Percentiles rank a stretch among this genome's conserved stretches.
These are phyloP conservation scores for Nakaseomyces bracarensis DNA, from an alignment of 1,139 yeast species.

Conservation along the genomic window DNA sequence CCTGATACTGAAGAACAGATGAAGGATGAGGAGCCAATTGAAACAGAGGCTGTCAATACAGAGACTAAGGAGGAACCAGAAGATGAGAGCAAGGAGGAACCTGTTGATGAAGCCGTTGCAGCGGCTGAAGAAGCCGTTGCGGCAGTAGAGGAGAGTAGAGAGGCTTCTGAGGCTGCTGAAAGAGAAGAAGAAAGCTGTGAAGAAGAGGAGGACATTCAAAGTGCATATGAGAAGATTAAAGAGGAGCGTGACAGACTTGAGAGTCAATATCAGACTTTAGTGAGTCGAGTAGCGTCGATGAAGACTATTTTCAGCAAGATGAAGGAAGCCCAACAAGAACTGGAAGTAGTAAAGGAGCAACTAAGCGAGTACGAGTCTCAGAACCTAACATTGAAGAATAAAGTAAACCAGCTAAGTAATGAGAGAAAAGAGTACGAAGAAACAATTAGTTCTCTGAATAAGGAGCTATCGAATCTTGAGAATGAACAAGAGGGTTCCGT, in stretches of 20 bases:
- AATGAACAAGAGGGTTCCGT: slow-evolving; percentile 60
- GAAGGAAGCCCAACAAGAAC: slow-evolving; percentile 68
- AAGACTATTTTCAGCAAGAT: slow-evolving; percentile 64
- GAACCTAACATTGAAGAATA: slow-evolving; percentile 32
- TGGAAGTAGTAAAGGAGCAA: slow-evolving; percentile 48
- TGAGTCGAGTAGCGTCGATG: slow-evolving; percentile 73
- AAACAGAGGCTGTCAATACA: too few relatives aligned
- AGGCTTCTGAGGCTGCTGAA: too few relatives aligned
- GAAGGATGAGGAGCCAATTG: slow-evolving; percentile 9
- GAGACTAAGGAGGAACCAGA: too few relatives aligned
- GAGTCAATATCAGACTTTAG: slow-evolving; percentile 63
- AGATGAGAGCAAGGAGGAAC: too few relatives aligned
- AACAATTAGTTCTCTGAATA: slow-evolving; percentile 37
- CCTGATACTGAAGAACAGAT: slow-evolving; percentile 19
- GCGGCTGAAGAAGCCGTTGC: background rate
- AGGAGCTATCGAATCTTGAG: slow-evolving; percentile 50
- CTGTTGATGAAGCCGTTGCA: background rate
- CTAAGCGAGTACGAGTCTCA: slow-evolving; percentile 34
- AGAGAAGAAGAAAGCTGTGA: slow-evolving; percentile 23
- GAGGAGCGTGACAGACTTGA: slow-evolving; percentile 61
- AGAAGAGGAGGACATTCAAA: too few relatives aligned
- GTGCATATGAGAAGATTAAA: slow-evolving; percentile 37
- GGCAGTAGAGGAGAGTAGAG: background rate
- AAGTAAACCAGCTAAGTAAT: slow-evolving; percentile 22
- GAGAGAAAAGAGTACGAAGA: slow-evolving; percentile 32